Base-by-base conservation (phyloP, 495 filamentous ascomycete species). In the Aspergillus homomorphus region DNA sequence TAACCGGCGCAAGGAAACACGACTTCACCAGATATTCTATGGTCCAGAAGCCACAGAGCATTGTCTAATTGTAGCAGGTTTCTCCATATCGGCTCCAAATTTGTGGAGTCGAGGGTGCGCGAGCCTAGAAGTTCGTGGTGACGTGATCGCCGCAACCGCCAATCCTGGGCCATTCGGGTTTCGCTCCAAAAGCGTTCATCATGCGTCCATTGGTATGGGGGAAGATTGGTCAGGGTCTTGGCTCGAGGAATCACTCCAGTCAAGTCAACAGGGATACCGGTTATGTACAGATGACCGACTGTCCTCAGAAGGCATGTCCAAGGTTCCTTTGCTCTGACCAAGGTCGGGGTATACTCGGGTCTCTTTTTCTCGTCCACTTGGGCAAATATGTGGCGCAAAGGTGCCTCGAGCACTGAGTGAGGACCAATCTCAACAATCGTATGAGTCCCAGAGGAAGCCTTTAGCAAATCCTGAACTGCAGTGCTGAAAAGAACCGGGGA, bases 1-100 rank as follows among this genome's bases (percentile, higher is more conserved):
- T 78, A 81, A 0, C 72, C 80, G 18, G 80, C 77, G 8, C 50
- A 43, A n/a, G 81, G 82, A 54, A 82, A 85, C 9, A 82, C 65
- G 4, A 77, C 62, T 7, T 73, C 56, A 0, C 53, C 54, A 12
- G 22, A 10, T 5, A 84, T 51, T 7, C 59, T 58, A 63, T 83
- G 81, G 24, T 84, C 80, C 12, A 56, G 54, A 6, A 84, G 54
- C 82, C 82, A 84, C 0, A 73, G 76, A 4, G 76, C 65, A 28
- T 78, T 64, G 1, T 78, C 70, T 4, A 76, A 51, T 0, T 61
- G 59, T 6, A 86, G 28, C 0, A 80, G 26, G 60, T 80, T 82
- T 26, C 81, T 67, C 82, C 82, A 86, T 0, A 64, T 70, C 2
- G 81, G 80, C 48, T 80, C 74, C 3, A 75, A 30, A 7, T 74